Base-by-base conservation (phyloP, 2,329 filamentous ascomycete genomes). In the Aciculosporium take region DNA sequence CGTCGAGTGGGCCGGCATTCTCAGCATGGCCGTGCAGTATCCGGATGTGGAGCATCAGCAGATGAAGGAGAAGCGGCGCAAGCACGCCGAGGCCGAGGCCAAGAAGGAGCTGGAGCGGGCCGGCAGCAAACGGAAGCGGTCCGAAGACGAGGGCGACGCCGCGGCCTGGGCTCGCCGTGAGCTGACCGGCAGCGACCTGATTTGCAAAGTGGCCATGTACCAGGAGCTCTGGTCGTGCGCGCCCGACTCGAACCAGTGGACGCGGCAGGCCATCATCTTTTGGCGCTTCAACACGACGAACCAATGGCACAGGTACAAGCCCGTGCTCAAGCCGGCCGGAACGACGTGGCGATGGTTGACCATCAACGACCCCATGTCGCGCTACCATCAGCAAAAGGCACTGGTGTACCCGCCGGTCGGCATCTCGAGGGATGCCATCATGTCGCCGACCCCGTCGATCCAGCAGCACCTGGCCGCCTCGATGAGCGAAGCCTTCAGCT, bases 151-250 rank as follows among this genome's bases (percentile, higher is more conserved):
- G 31, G 61, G 61, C 10, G 61, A 64, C 44, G 61, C 61, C 4
- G 58, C 60, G 6, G 57, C 60, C 1, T 64, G 61, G 61, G 53
- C 59, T 5, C 56, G 60, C 2, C 58, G 61, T 5, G 60, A 64
- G 43, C 53, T 53, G 18, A 68, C 69, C 1, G 68, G 70, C 48
- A 71, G 71, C 51, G 72, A 77, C 33, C 64, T 78, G 43, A 67
- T 79, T 39, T 65, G 69, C 48, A 70, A 71, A 55, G 74, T 79
- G 35, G 73, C 73, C 54, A 80, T 80, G 76, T 75, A 77, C 55
- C 76, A 81, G 55, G 76, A 80, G 61, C 66, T 80, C 28, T 78
- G 71, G 67, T 79, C 73, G 3, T 61, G 61, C 47, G 58, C 71
- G 4, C 67, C 67, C 5, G 64, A 66, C 43, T 61, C 59, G 13